These are phyloP conservation scores for Penicillium pancosmium DNA, from an alignment of 495 filamentous ascomycete species.

Conservation along the genomic window DNA sequence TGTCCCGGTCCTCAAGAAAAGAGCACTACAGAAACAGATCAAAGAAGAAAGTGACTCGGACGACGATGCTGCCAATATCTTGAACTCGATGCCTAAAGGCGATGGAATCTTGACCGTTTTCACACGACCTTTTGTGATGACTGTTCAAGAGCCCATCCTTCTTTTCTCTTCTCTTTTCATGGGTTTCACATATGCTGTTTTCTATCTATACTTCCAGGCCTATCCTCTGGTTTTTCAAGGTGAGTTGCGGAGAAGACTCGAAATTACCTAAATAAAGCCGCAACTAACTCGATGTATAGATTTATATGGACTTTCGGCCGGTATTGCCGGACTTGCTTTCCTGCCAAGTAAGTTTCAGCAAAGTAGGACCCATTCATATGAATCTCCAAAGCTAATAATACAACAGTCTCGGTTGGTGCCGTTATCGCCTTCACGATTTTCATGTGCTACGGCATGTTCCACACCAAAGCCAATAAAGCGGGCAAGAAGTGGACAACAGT, in stretches of 20 bases:
- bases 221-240: constrained; percentile 61
- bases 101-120: background rate
- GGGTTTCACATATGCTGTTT: constrained; percentile 60
- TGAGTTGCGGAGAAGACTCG: background rate
- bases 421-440: constrained; percentile 30
- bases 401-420: constrained; percentile 24
- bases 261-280: background rate
- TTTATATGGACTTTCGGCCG: constrained; percentile 50
- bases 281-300: constrained; percentile 26
- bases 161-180: constrained; percentile 58
- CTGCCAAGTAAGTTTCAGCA: constrained; percentile 28
- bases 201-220: constrained; percentile 63
- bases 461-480: constrained; percentile 27
- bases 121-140: constrained; percentile 5
- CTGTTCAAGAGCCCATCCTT: constrained; percentile 44
- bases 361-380: background rate
- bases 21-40: background rate
- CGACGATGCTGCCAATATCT: constrained; percentile 1
- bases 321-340: constrained; percentile 34
- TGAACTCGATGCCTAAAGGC: background rate
- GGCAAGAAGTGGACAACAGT: constrained; percentile 27
- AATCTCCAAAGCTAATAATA: background rate
- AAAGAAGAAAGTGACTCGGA: constrained; percentile 5
- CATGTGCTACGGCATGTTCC: constrained; percentile 28
- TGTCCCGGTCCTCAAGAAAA: constrained; percentile 1